phyloP scores from a whole-genome alignment of 345 rosid genomes.

The Hibiscus syriacus region DNA sequence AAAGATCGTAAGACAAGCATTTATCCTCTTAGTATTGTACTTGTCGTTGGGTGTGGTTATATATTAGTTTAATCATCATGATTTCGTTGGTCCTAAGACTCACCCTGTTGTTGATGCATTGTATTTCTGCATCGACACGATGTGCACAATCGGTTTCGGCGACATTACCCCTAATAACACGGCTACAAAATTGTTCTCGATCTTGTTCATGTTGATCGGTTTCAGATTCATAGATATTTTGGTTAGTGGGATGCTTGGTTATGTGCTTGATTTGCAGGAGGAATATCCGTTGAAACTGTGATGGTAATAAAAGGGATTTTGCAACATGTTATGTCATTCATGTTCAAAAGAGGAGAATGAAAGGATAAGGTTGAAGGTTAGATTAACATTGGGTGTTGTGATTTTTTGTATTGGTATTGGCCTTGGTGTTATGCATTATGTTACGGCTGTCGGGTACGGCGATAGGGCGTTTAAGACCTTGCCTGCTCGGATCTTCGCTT shows the following conservation, averaged over 20 bases:
- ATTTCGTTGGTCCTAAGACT: slow-evolving; percentile 43
- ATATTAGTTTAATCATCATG: slow-evolving; percentile 49
- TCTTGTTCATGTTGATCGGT: slow-evolving; percentile 77
- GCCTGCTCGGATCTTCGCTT: slow-evolving; percentile 70
- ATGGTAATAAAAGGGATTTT: slow-evolving; percentile 25
- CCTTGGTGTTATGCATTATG: slow-evolving; percentile 62
- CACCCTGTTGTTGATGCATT: slow-evolving; percentile 84
- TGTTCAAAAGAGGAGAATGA: slow-evolving; percentile 88
- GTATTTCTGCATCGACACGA: slow-evolving; percentile 84
- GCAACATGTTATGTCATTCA: slow-evolving; percentile 52
- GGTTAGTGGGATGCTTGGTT: slow-evolving; percentile 71
- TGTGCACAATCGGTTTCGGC: slow-evolving; percentile 95
- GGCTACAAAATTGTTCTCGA: slow-evolving; percentile 63
- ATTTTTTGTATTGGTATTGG: slow-evolving; percentile 80
- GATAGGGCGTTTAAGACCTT: slow-evolving; percentile 63
- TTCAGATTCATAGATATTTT: slow-evolving; percentile 70
- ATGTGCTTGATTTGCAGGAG: slow-evolving; percentile 91
- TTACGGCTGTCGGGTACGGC: slow-evolving; percentile 85
- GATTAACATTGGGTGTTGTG: slow-evolving; percentile 75
- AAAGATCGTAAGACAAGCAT: slow-evolving; percentile 45
- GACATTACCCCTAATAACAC: slow-evolving; percentile 65
- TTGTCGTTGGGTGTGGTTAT: slow-evolving; percentile 61
- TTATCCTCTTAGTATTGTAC: slow-evolving; percentile 46
- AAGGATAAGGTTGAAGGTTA: slow-evolving; percentile 94
- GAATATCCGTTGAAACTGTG: slow-evolving; percentile 53